Evolutionary conservation across 192 early-diverging fungal genomes (phyloP).

Genomic region (Dissophora globulifera): DNA sequence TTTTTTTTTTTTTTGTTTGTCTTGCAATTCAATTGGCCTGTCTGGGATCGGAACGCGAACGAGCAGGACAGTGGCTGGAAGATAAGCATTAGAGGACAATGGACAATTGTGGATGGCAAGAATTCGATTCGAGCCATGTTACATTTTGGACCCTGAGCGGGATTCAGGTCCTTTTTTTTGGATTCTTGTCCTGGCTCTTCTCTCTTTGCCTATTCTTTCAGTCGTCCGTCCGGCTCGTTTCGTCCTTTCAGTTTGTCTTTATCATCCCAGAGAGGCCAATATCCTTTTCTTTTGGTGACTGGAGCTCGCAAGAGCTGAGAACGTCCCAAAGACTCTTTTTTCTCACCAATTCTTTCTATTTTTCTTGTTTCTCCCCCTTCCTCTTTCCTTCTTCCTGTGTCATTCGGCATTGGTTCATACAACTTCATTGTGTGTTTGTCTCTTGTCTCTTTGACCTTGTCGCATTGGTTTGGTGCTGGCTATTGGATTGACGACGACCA

Average conservation of each 20-base stretch:
- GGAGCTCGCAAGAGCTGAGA: slow-evolving; percentile 58
- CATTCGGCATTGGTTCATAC: slow-evolving; percentile 24
- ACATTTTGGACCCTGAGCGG: too few relatives aligned
- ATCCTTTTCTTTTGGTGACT: slow-evolving; percentile 52
- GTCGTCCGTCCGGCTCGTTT: not conserved
- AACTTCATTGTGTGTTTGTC: slow-evolving; percentile 26
- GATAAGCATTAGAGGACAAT: not conserved
- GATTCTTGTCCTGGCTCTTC: too few relatives aligned
- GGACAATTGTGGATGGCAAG: too few relatives aligned
- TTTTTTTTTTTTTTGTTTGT: slow-evolving; percentile 1
- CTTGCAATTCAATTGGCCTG: slow-evolving; percentile 18
- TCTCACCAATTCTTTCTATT: slow-evolving; percentile 23
- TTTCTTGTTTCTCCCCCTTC: slow-evolving; percentile 6
- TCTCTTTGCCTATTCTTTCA: not conserved
- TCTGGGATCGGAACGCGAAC: slow-evolving; percentile 37
- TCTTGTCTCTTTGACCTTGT: not conserved
- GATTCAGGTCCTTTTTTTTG: too few relatives aligned
- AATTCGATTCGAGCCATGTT: too few relatives aligned
- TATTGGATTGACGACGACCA: not conserved
- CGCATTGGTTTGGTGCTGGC: slow-evolving; percentile 14
- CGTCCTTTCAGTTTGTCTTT: not conserved
- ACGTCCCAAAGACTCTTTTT: slow-evolving; percentile 50
- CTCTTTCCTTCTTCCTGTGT: not conserved
- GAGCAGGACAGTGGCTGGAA: not conserved
- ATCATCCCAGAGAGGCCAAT: slow-evolving; percentile 16